These are phyloP conservation scores for Collybiopsis confluens DNA, from an alignment of 768 basidiomycete species.

Conservation along the genomic window DNA sequence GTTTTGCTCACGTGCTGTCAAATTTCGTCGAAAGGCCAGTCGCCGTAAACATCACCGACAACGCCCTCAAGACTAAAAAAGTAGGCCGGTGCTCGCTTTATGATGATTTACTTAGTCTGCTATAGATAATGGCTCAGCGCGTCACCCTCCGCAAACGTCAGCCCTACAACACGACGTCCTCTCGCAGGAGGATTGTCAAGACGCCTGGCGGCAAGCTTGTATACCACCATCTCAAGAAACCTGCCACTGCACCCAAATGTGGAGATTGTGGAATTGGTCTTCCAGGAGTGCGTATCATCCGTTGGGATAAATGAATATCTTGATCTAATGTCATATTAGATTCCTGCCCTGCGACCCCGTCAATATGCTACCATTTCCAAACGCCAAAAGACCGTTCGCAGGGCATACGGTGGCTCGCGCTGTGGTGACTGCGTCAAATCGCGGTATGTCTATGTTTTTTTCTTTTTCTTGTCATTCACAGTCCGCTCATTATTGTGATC, in stretches of 20 bases:
- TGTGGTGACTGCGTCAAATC: constrained; percentile 96
- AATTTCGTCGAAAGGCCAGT: not conserved
- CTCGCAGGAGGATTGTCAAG: constrained; percentile 92
- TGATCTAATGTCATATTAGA: constrained; percentile 35
- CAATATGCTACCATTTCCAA: constrained; percentile 95
- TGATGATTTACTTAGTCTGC: no score
- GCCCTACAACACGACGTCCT: constrained; percentile 97
- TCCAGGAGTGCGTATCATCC: constrained; percentile 70
- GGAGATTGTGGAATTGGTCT: constrained; percentile 97
- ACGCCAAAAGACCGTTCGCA: constrained; percentile 92
- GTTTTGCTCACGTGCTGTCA: not conserved
- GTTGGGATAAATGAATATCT: not conserved
- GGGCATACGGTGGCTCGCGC: constrained; percentile 97
- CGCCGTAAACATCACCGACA: not conserved
- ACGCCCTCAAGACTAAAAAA: constrained; percentile 3
- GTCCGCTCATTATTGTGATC: constrained; percentile 1
- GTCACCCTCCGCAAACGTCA: constrained; percentile 99
- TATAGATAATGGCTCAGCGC: constrained; percentile 84
- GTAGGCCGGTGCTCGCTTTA: no score
- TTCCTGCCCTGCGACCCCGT: constrained; percentile 94
- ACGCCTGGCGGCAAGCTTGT: constrained; percentile 98
- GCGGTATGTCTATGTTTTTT: constrained; percentile 51
- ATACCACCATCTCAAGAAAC: constrained; percentile 98
- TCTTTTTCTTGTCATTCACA: not conserved
- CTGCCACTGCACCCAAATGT: constrained; percentile 87